Evolutionary conservation across 371 early-diverging fungal genomes (phyloP).

Genomic region (Lichtheimia hyalospora): DNA sequence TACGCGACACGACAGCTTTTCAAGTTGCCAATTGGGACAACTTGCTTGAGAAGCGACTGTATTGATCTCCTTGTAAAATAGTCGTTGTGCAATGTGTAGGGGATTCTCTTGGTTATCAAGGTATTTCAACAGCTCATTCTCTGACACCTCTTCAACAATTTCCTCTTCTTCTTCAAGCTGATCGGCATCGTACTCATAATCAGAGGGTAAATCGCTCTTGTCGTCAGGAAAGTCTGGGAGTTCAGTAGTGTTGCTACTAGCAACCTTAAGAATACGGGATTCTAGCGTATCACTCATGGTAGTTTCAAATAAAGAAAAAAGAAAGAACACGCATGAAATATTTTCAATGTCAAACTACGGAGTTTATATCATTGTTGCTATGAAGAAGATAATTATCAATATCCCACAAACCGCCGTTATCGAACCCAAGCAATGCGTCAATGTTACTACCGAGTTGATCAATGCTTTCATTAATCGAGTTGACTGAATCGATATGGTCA

Average conservation of each 20-base stretch:
- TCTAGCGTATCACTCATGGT: constrained; percentile 19
- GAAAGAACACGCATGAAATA: too few species aligned
- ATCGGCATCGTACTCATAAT: constrained; percentile 57
- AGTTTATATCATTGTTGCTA: too few species aligned
- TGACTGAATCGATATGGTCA: constrained; percentile 20
- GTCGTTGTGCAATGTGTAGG: constrained; percentile 43
- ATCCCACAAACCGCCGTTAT: too few species aligned
- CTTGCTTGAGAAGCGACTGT: constrained; percentile 30
- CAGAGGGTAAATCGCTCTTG: constrained; percentile 60
- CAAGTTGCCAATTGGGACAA: constrained; percentile 20
- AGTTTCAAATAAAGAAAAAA: background rate
- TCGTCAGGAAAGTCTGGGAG: constrained; percentile 61
- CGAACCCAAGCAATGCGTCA: constrained; percentile 33
- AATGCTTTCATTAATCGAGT: constrained; percentile 37
- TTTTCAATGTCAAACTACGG: too few species aligned
- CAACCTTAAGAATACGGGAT: constrained; percentile 36
- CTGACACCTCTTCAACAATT: constrained; percentile 54
- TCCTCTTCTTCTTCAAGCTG: constrained; percentile 46
- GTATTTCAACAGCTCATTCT: constrained; percentile 51
- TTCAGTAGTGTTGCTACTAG: constrained; percentile 15
- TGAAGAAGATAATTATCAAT: too few species aligned
- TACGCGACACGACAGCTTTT: constrained; percentile 26
- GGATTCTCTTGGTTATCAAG: constrained; percentile 53
- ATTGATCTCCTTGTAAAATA: constrained; percentile 53
- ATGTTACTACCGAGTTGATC: constrained; percentile 35